Evolutionary conservation across 2,329 filamentous ascomycete genomes (phyloP).

Genomic region (Ophioceras dolichostomum): DNA sequence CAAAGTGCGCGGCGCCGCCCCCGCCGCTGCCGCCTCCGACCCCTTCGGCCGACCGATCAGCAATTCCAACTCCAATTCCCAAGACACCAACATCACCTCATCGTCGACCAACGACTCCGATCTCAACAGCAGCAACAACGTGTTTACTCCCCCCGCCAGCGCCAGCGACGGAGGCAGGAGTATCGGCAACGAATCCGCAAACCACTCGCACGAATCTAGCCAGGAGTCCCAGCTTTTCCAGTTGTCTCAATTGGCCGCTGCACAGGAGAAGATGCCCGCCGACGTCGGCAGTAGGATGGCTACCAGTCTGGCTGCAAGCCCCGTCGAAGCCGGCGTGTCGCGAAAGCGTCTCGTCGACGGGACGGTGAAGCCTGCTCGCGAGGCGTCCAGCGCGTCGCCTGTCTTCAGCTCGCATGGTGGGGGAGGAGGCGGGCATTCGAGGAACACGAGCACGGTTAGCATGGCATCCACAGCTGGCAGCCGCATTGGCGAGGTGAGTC

Average conservation of each 20-base stretch:
- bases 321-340: slow-evolving; percentile 22
- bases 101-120: slow-evolving; percentile 21
- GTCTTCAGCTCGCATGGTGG: slow-evolving; percentile 16
- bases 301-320: slow-evolving; percentile 3
- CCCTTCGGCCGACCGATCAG: neutral
- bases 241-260: slow-evolving; percentile 45
- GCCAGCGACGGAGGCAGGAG: slow-evolving; percentile 28
- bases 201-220: slow-evolving; percentile 25
- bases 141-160: slow-evolving; percentile 30
- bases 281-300: slow-evolving; percentile 20
- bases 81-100: slow-evolving; percentile 25
- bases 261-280: slow-evolving; percentile 33
- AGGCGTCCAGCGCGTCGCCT: slow-evolving; percentile 31
- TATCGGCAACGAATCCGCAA: slow-evolving; percentile 20
- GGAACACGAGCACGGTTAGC: slow-evolving; percentile 59
- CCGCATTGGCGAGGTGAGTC: slow-evolving; percentile 65
- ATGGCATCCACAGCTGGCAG: slow-evolving; percentile 48
- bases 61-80: slow-evolving; percentile 7
- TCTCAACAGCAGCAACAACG: slow-evolving; percentile 25
- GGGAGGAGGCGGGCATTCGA: slow-evolving; percentile 51
- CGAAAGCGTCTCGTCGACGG: slow-evolving; percentile 72
- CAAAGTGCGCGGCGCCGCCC: neutral
- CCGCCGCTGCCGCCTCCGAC: too few relatives aligned
- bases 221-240: slow-evolving; percentile 44
- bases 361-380: slow-evolving; percentile 44